A percentile compares a stretch with the other conserved stretches of the same genome.
phyloP scores from a whole-genome alignment of 75 land plant species.

The Picea glauca region DNA sequence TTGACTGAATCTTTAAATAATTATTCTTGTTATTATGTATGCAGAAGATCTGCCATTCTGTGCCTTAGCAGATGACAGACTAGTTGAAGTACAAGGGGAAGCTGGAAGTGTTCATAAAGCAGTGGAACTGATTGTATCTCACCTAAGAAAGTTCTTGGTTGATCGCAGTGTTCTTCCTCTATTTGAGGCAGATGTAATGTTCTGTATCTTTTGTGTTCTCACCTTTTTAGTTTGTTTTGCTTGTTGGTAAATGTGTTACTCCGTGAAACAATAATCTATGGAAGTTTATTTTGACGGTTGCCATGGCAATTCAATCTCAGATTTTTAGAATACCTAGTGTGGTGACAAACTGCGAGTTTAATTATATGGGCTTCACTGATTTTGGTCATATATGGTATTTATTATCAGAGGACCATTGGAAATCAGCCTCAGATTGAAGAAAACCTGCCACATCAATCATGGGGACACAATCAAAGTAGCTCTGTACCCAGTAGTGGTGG shows the following conservation, averaged over 20 bases:
- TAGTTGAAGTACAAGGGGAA: slow-evolving; percentile 89
- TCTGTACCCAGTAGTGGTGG: slow-evolving; percentile 32
- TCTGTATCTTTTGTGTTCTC: not conserved
- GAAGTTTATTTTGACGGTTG: not conserved
- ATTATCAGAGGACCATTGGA: not conserved
- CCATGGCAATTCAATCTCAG: too few species aligned
- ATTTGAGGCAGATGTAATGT: slow-evolving; percentile 70
- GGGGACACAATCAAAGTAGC: slow-evolving; percentile 52
- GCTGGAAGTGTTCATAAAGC: slow-evolving; percentile 71
- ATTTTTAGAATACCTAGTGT: too few species aligned
- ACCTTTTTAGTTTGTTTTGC: not conserved
- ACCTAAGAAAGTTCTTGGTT: slow-evolving; percentile 87
- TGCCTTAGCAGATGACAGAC: slow-evolving; percentile 90
- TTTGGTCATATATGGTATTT: not conserved
- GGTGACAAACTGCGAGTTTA: not conserved
- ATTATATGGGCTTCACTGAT: not conserved
- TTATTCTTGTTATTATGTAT: slow-evolving; percentile 5
- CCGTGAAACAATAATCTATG: not conserved
- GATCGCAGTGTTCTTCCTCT: slow-evolving; percentile 80
- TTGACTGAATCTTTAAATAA: not conserved
- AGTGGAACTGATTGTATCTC: slow-evolving; percentile 73
- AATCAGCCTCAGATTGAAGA: slow-evolving; percentile 43
- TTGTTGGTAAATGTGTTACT: not conserved
- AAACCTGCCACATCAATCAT: slow-evolving; percentile 41
- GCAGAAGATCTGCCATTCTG: slow-evolving; percentile 86